Evolutionary conservation across 352 stramenopile genomes (phyloP), one percentile per base, ranked within the genome.

Genomic region (Globisporangium cystogenes): DNA sequence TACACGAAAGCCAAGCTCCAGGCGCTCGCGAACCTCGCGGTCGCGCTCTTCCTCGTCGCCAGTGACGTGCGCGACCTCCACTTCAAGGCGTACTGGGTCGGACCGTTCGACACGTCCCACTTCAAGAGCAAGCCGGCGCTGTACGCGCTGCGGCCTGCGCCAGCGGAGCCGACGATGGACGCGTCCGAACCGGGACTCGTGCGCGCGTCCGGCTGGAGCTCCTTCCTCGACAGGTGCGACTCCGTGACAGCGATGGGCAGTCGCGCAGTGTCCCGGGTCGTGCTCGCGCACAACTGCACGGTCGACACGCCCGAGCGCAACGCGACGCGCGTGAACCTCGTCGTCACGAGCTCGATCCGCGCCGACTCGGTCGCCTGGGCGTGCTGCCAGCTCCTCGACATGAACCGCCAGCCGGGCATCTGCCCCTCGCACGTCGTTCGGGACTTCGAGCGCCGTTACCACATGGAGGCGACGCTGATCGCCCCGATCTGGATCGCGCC

Each of bases 51-150:
- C 11, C 46, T 83, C 40, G 43, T 70, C 1, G 20, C 45, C 42
- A 58, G 85, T 48, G 74, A 85, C 40, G 53, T 57, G 44, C 71
- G 76, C 8, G 76, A 87, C 39, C 50, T 87, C 36, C 78, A 65
- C 63, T 85, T 82, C 59, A 87, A 87, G 59, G 39, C 64, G 45
- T 57, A 43, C 2, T 87, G 74, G 76, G 37, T 87, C 23, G 73
- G 76, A 1, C 53, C 69, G 7, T 51, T 53, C 7, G 69, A 83
- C 53, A 35, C 60, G 7, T 82, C 66, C 53, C 63, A 58, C 1
- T 82, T 86, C 29, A 35, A 35, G 29, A 35, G 29, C 8, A 6
- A 14, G 29, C 29, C 29, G 29, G 2, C 29, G 29, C 7, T 35
- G 29, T 35, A 35, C 29, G 29, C 29, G 10, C 29, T 35, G 29